Percentiles rank a stretch among this genome's conserved stretches.
Conservation (phyloP, 306 rosid species). For the Cyclanthera cordifolia region DNA sequence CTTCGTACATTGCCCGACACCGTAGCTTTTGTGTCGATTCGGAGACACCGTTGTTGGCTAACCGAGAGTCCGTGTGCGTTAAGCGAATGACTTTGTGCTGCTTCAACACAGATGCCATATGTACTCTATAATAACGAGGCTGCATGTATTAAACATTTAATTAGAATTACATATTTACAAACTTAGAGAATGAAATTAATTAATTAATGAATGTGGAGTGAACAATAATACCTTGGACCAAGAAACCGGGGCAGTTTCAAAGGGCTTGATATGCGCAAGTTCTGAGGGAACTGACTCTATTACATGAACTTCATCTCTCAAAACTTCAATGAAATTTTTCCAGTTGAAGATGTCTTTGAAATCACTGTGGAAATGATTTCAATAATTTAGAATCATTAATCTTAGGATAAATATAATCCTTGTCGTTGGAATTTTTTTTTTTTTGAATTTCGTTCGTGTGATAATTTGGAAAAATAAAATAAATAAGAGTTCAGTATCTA, state of each 20-base stretch:
- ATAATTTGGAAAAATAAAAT: no score
- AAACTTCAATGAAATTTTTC: constrained; percentile 67
- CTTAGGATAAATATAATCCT: no score
- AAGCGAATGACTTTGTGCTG: constrained; percentile 49
- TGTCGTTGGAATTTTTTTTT: no score
- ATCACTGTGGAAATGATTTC: background rate
- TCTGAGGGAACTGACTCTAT: constrained; percentile 65
- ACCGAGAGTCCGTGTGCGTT: constrained; percentile 86
- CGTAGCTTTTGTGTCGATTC: constrained; percentile 68
- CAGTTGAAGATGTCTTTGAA: constrained; percentile 30
- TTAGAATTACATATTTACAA: no score
- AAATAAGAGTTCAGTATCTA: no score
- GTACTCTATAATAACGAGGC: constrained; percentile 85
- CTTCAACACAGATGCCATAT: constrained; percentile 58
- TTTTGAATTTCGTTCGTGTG: no score
- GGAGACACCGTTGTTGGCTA: constrained; percentile 79
- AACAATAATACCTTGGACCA: constrained; percentile 99
- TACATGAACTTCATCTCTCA: constrained; percentile 61
- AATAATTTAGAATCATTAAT: no score
- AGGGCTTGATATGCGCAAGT: constrained; percentile 40
- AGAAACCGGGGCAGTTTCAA: constrained; percentile 76
- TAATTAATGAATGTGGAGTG: background rate
- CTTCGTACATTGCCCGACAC: constrained; percentile 80
- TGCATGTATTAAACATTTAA: no score
- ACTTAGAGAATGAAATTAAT: no score